Evolutionary conservation across 139 green algal genomes (phyloP), one percentile per base, ranked within the genome.

Genomic region (Marvania coccoides): DNA sequence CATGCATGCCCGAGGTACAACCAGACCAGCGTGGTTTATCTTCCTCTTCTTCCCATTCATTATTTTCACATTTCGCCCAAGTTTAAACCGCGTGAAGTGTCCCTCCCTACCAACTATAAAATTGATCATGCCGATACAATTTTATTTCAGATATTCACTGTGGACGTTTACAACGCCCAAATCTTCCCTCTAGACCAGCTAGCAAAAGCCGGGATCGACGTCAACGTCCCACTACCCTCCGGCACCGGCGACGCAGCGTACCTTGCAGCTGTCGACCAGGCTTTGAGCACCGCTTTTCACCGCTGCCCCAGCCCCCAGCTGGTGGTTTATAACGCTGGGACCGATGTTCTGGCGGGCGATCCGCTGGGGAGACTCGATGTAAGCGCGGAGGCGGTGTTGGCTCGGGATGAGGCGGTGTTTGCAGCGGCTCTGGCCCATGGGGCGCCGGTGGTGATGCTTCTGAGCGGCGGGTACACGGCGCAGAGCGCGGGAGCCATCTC

Each of bases 261-360:
- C 55, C 31, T 85, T 6, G 30, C 15, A 10, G 54, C 35, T 7
- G 51, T 86, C 7, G 10, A 57, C 7, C 36, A 47, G 23, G 81
- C 79, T 2, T 60, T 87, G 36, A 15, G 53, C 2, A 14, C 54
- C 0, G 68, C 70, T 0, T 69, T 73, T 53, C 26, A 14, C 1
- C 60, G 66, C 45, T 12, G n/a, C 6, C 69, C 69, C 14, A 6
- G 55, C n/a, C 79, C 77, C 13, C 75, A 91, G 45, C 69, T 93
- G 6, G 30, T 93, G 5, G 28, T 92, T 0, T 93, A 87, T 70
- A 92, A 92, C 68, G 87, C 87, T 31, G 84, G 85, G 30, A 94
- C 87, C 3, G 88, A 95, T 63, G 74, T 95, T 8, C 70, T 95
- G 31, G 65, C 63, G 42, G 83, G 80, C 0, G 88, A 95, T 67